These are phyloP conservation scores for Calonectria hawksworthii DNA, from an alignment of 2,329 filamentous ascomycete genomes.

Conservation along the genomic window DNA sequence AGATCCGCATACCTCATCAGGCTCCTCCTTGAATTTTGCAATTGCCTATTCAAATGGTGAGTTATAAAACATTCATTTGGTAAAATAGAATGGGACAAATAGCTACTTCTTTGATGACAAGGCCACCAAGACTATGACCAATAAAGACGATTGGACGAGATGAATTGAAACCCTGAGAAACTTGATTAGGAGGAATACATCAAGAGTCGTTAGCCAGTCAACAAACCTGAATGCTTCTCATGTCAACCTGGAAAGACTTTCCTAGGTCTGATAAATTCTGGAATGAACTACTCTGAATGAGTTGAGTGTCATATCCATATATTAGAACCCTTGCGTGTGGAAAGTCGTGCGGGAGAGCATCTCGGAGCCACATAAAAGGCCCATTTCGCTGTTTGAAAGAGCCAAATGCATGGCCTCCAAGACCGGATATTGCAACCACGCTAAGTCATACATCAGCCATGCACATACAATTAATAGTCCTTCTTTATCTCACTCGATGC, in stretches of 20 bases:
- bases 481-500: neutral
- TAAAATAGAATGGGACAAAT: no score
- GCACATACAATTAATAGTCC: neutral
- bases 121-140: neutral
- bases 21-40: neutral
- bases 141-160: neutral
- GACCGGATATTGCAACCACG: conserved; percentile 31
- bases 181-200: no score
- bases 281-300: conserved; percentile 21
- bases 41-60: neutral
- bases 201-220: no score
- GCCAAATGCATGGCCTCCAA: conserved; percentile 46
- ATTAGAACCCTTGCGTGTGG: conserved; percentile 39
- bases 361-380: conserved; percentile 48
- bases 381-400: conserved; percentile 47
- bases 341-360: conserved; percentile 42
- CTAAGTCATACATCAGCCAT: neutral
- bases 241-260: conserved; percentile 8
- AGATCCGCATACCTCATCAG: neutral
- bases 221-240: neutral
- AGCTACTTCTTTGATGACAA: neutral
- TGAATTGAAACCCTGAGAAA: neutral
- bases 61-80: no score
- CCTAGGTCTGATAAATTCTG: conserved; percentile 31
- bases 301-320: conserved; percentile 43